phyloP scores from a whole-genome alignment of 1,139 yeast genomes.

The Suzukiozyma palmioleophila region DNA sequence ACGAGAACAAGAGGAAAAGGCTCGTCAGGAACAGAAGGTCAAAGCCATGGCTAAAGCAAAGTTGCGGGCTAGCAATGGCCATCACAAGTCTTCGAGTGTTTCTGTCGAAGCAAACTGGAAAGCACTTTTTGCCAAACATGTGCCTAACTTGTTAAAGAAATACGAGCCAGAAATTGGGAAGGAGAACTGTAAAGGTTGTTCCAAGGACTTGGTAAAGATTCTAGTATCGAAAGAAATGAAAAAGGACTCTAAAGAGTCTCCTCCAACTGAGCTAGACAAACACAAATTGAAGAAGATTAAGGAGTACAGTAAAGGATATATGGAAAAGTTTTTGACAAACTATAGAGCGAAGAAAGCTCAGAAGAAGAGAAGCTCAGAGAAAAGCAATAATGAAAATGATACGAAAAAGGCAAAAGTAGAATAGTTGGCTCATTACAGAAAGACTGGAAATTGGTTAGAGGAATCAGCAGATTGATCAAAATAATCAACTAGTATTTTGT shows the following conservation, averaged over 20 bases:
- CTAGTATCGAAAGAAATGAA: constrained; percentile 64
- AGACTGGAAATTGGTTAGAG: no score
- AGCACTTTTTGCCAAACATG: constrained; percentile 61
- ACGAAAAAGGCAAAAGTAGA: constrained; percentile 1
- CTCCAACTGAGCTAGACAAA: constrained; percentile 56
- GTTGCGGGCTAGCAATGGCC: constrained; percentile 11
- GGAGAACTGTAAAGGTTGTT: constrained; percentile 71
- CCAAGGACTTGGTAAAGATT: constrained; percentile 66
- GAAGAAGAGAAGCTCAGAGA: constrained; percentile 17
- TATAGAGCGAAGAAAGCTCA: constrained; percentile 32
- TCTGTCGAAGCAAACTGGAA: constrained; percentile 49
- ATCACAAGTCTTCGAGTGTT: constrained; percentile 4
- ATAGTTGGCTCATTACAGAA: no score
- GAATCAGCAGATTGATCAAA: no score
- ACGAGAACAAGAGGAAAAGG: constrained; percentile 4
- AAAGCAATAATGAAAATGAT: constrained; percentile 4
- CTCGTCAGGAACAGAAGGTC: constrained; percentile 7
- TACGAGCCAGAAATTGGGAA: constrained; percentile 65
- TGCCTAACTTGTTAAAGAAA: constrained; percentile 74
- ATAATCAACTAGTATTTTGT: no score
- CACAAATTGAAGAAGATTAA: constrained; percentile 69
- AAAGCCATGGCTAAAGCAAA: constrained; percentile 12
- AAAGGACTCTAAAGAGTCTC: constrained; percentile 31
- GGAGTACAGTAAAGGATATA: constrained; percentile 57
- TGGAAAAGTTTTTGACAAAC: constrained; percentile 68